Conservation (phyloP, 1,284 basidiomycete species). For the Malassezia japonica region DNA sequence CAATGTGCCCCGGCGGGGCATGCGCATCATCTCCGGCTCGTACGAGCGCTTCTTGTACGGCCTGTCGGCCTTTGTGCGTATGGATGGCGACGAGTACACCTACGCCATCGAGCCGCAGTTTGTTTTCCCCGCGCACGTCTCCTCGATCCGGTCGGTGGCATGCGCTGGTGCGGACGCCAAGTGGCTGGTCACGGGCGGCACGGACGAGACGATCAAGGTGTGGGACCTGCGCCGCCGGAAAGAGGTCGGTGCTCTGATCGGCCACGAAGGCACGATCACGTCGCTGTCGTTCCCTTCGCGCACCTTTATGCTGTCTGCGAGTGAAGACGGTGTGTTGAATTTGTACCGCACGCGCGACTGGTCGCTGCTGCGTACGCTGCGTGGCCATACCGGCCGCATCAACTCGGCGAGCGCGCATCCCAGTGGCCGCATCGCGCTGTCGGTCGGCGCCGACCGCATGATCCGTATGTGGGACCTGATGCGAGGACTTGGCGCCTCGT, state of each 20-base stretch:
- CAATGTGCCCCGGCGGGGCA: no score
- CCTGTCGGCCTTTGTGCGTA: constrained; percentile 59
- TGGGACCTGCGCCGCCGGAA: constrained; percentile 85
- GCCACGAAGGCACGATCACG: constrained; percentile 89
- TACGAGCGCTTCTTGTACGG: constrained; percentile 95
- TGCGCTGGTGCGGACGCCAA: constrained; percentile 59
- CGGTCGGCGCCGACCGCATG: constrained; percentile 79
- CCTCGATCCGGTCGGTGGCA: constrained; percentile 72
- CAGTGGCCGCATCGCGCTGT: constrained; percentile 77
- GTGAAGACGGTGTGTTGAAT: constrained; percentile 66
- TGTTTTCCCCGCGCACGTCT: constrained; percentile 91
- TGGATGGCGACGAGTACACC: constrained; percentile 28
- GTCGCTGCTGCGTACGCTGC: constrained; percentile 74
- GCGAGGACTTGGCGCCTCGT: constrained; percentile 79
- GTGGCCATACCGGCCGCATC: constrained; percentile 84
- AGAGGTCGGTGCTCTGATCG: constrained; percentile 83
- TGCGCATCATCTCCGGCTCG: constrained; percentile 65
- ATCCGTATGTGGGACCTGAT: constrained; percentile 97
- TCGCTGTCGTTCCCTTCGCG: constrained; percentile 75
- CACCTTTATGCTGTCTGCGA: constrained; percentile 77
- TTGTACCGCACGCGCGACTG: constrained; percentile 88
- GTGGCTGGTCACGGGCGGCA: constrained; percentile 87
- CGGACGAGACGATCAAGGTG: constrained; percentile 92
- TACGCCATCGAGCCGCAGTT: constrained; percentile 64
- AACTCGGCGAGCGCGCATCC: constrained; percentile 85